Conservation (phyloP, 2,329 filamentous ascomycete genomes). For the Phoma sp. region DNA sequence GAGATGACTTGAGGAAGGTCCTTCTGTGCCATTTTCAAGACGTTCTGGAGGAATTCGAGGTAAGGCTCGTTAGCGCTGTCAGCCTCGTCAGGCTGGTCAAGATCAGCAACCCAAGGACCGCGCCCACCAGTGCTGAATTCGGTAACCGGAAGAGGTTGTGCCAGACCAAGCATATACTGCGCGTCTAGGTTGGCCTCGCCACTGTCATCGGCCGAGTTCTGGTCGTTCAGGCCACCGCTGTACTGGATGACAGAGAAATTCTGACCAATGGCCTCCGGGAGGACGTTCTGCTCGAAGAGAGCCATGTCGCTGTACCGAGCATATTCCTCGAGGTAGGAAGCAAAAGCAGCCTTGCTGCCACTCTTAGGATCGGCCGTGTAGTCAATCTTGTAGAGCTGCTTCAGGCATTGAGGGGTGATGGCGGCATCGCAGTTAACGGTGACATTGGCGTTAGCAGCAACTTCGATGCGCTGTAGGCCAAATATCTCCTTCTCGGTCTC, state of each 20-base stretch:
- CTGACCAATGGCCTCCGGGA: slow-evolving; percentile 46
- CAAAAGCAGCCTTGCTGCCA: slow-evolving; percentile 60
- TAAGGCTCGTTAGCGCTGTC: slow-evolving; percentile 71
- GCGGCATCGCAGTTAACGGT: slow-evolving; percentile 30
- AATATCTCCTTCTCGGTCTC: slow-evolving; percentile 28
- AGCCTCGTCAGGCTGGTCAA: slow-evolving; percentile 47
- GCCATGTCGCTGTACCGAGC: slow-evolving; percentile 58
- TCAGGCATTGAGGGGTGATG: slow-evolving; percentile 58
- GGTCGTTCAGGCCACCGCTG: slow-evolving; percentile 35
- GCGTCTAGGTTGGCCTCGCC: slow-evolving; percentile 69
- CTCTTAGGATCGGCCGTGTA: slow-evolving; percentile 55
- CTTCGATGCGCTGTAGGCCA: slow-evolving; percentile 18
- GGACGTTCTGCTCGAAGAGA: slow-evolving; percentile 51
- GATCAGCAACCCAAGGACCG: slow-evolving; percentile 60
- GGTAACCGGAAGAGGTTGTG: slow-evolving; percentile 60
- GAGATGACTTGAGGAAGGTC: slow-evolving; percentile 67
- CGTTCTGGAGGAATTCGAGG: slow-evolving; percentile 65
- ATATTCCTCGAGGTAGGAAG: slow-evolving; percentile 61
- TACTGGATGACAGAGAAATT: slow-evolving; percentile 53
- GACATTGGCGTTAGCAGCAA: slow-evolving; percentile 21
- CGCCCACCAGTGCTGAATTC: slow-evolving; percentile 67
- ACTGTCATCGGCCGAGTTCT: slow-evolving; percentile 31
- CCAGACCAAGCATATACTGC: slow-evolving; percentile 65
- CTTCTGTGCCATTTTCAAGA: slow-evolving; percentile 60
- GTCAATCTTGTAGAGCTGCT: slow-evolving; percentile 59